Evolutionary conservation across 2,329 filamentous ascomycete genomes (phyloP).

Genomic region (Talaromyces verruculosus): DNA sequence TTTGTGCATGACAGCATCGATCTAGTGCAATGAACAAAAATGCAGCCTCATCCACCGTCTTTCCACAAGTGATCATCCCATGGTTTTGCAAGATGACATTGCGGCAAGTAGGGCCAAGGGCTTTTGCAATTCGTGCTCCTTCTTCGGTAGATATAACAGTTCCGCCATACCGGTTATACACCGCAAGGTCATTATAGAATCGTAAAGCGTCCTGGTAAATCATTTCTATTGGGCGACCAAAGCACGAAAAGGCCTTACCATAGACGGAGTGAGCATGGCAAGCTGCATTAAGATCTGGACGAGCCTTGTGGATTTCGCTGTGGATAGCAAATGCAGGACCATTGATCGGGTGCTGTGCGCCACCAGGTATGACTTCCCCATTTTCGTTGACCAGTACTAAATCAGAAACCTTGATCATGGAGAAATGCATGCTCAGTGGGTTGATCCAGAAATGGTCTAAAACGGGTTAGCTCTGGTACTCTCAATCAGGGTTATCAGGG

Average conservation of each 20-base stretch:
- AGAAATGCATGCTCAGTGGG: conserved; percentile 48
- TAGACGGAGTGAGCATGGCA: not conserved
- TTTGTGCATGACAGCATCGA: not conserved
- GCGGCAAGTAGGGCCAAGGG: not conserved
- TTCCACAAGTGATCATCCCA: not conserved
- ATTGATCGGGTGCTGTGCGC: not conserved
- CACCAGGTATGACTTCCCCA: conserved; percentile 40
- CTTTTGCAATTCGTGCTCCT: not conserved
- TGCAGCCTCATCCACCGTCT: not conserved
- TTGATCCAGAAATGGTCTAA: conserved; percentile 40
- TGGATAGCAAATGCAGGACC: not conserved
- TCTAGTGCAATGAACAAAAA: not conserved
- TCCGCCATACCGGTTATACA: not conserved
- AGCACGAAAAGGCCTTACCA: not conserved
- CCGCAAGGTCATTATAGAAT: not conserved
- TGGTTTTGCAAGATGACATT: not conserved
- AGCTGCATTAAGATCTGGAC: not conserved
- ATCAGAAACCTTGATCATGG: conserved; percentile 44
- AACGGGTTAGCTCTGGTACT: not conserved
- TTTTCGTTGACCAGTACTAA: conserved; percentile 47
- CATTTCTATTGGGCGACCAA: not conserved
- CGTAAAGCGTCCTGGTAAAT: not conserved
- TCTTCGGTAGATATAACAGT: not conserved
- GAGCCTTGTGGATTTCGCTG: not conserved
- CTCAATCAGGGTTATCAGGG: too few species aligned